Evolutionary conservation across 2,329 filamentous ascomycete genomes (phyloP).

Genomic region (Penicillium occitanis): DNA sequence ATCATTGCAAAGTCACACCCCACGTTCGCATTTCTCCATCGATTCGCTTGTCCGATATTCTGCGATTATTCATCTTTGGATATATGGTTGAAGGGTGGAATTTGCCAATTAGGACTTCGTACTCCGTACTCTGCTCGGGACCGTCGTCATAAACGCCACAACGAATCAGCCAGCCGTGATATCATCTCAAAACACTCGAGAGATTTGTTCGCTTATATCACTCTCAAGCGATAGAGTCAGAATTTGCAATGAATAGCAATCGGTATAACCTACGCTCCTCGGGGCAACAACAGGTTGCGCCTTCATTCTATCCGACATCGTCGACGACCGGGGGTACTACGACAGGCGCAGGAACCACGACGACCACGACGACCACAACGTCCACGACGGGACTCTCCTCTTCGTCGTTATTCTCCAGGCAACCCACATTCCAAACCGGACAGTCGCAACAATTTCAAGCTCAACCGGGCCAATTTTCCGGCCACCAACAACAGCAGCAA

Average conservation of each 20-base stretch:
- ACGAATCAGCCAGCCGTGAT: not conserved
- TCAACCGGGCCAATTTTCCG: not conserved
- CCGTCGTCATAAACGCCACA: conserved; percentile 6
- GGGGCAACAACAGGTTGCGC: conserved; percentile 6
- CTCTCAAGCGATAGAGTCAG: not conserved
- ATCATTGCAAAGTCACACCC: not conserved
- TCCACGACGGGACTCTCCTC: conserved; percentile 2
- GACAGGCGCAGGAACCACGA: not conserved
- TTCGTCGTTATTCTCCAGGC: not conserved
- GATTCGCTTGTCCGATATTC: not conserved
- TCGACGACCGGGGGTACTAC: conserved; percentile 4
- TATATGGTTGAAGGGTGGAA: not conserved
- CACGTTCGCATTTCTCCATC: not conserved
- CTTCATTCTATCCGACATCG: conserved; percentile 13
- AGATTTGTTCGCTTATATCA: not conserved
- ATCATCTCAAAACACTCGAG: not conserved
- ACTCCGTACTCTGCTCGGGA: not conserved
- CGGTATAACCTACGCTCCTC: conserved; percentile 21
- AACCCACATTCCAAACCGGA: not conserved
- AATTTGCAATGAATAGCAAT: conserved; percentile 11
- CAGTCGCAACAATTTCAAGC: not conserved
- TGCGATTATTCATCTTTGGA: not conserved
- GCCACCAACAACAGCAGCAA: conserved; percentile 3
- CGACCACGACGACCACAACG: not conserved
- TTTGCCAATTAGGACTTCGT: not conserved